A percentile compares a stretch with the other conserved stretches of the same genome.
These are phyloP conservation scores for Cryptococcus wingfieldii DNA, from an alignment of 1,284 basidiomycete species.

Conservation along the genomic window DNA sequence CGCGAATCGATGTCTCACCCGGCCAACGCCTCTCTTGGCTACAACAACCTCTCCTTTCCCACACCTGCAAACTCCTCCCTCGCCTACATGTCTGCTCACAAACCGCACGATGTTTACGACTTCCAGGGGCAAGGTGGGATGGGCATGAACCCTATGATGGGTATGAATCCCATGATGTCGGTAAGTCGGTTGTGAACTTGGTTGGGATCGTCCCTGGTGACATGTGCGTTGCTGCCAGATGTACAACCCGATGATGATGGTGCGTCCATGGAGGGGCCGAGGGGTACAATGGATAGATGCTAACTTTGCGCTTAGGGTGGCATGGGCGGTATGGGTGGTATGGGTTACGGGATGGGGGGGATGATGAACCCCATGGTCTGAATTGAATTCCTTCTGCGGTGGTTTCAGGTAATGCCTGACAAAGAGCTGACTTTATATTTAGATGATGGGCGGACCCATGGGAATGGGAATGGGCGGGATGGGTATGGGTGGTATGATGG, in stretches of 20 bases:
- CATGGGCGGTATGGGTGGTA: too few species aligned
- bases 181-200: background rate
- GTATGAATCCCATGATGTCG: conserved; percentile 9
- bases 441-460: conserved; percentile 10
- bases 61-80: background rate
- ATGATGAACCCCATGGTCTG: too few species aligned
- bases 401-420: background rate
- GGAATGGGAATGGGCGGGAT: conserved; percentile 20
- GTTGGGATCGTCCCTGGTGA: background rate
- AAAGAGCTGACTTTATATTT: background rate
- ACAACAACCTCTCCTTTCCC: background rate
- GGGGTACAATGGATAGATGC: too few species aligned
- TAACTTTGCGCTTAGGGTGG: too few species aligned
- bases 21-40: conserved; percentile 1
- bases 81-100: background rate
- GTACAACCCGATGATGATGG: conserved; percentile 16
- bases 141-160: conserved; percentile 19
- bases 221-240: conserved; percentile 1
- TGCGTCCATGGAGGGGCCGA: background rate
- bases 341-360: background rate
- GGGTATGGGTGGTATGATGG: conserved; percentile 32
- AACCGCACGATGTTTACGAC: background rate
- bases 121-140: background rate
- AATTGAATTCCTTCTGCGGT: too few species aligned
- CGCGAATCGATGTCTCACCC: conserved; percentile 7